Evolutionary conservation across 2,329 filamentous ascomycete genomes (phyloP).

Genomic region (Fusarium graminum): DNA sequence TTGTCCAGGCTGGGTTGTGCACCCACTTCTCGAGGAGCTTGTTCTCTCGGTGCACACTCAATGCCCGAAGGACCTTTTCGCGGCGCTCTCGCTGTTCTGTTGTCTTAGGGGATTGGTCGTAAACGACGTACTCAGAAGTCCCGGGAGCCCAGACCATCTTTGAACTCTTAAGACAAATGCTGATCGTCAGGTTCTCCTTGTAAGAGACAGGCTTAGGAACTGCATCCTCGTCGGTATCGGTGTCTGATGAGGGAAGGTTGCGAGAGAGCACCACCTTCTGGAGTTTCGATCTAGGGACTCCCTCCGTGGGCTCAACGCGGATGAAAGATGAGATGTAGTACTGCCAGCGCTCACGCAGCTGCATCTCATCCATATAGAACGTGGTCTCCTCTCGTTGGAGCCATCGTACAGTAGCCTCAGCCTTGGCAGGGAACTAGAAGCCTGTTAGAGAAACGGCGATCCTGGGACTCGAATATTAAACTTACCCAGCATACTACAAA

Average conservation of each 20-base stretch:
- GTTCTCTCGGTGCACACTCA: conserved; percentile 73
- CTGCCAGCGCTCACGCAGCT: conserved; percentile 86
- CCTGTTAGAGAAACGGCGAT: conserved; percentile 50
- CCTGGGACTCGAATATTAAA: conserved; percentile 47
- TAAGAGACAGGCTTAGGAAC: conserved; percentile 72
- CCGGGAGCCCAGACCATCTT: conserved; percentile 82
- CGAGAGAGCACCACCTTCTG: conserved; percentile 78
- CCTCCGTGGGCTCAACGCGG: conserved; percentile 88
- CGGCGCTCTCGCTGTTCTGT: conserved; percentile 71
- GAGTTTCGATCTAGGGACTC: conserved; percentile 73
- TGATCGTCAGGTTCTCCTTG: conserved; percentile 76
- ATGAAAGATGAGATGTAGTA: conserved; percentile 96
- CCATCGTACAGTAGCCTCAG: conserved; percentile 79
- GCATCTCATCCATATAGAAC: conserved; percentile 90
- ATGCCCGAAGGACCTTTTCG: conserved; percentile 65
- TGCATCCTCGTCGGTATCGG: conserved; percentile 72
- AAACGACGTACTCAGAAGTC: conserved; percentile 78
- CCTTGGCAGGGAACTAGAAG: conserved; percentile 73
- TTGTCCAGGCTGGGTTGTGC: conserved; percentile 83
- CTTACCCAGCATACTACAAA: conserved; percentile 93
- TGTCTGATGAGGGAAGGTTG: conserved; percentile 74
- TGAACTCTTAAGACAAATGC: conserved; percentile 82
- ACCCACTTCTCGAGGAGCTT: conserved; percentile 85
- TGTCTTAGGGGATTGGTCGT: conserved; percentile 75
- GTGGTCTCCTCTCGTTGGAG: conserved; percentile 77